phyloP scores from a whole-genome alignment of 2,329 filamentous ascomycete species.

The Colletotrichum paranaense region DNA sequence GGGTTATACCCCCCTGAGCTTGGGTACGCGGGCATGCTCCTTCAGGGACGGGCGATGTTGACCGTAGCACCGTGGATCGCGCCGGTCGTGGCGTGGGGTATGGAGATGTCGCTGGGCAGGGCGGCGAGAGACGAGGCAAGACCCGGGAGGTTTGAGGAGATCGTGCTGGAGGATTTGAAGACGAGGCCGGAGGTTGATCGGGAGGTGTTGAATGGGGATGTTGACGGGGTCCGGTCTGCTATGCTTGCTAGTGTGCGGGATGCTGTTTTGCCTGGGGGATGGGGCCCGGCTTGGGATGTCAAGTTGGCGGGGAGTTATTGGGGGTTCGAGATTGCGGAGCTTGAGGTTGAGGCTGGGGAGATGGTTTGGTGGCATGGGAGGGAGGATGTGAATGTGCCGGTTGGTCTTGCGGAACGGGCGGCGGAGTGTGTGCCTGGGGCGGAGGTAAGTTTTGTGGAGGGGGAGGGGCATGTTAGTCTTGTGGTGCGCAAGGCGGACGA shows the following conservation, averaged over 20 bases:
- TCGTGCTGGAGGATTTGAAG: too few species aligned
- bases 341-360: constrained; percentile 37
- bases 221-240: constrained; percentile 41
- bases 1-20: too few species aligned
- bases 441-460: neutral
- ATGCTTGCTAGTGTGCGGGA: constrained; percentile 18
- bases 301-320: constrained; percentile 41
- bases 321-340: constrained; percentile 45
- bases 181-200: too few species aligned
- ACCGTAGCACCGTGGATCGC: too few species aligned
- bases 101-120: too few species aligned
- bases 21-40: too few species aligned
- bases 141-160: too few species aligned
- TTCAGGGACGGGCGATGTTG: too few species aligned
- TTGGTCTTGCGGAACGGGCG: constrained; percentile 38
- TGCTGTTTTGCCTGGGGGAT: constrained; percentile 32
- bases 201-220: constrained; percentile 36
- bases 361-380: constrained; percentile 48
- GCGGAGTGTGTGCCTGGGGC: neutral
- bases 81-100: too few species aligned
- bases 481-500: neutral
- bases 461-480: neutral
- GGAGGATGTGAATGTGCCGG: constrained; percentile 45
- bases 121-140: too few species aligned
- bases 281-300: constrained; percentile 42